phyloP scores from a whole-genome alignment of 78 protist genomes.

The Guillardia theta region DNA sequence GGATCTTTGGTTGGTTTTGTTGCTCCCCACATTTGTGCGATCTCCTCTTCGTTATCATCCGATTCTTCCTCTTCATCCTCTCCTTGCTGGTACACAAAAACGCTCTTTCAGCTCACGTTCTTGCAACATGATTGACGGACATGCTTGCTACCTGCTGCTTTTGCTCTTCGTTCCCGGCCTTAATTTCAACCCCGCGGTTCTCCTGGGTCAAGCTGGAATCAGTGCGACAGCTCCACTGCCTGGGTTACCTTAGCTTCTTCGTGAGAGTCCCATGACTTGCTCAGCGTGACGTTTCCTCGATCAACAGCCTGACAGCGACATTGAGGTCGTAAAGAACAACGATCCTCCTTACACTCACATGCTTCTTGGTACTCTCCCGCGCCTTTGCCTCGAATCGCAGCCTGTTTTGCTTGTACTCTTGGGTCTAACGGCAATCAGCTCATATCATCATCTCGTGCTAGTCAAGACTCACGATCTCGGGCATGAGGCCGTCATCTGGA shows the following conservation, averaged over 20 bases:
- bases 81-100: not conserved
- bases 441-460: not conserved
- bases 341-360: not conserved
- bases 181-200: too few relatives aligned
- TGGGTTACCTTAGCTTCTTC: too few relatives aligned
- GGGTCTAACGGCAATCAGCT: not conserved
- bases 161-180: too few relatives aligned
- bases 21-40: not conserved
- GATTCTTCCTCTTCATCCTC: not conserved
- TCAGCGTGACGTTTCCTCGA: not conserved
- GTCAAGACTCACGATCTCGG: slow-evolving; percentile 44
- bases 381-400: not conserved
- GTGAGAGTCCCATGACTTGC: too few relatives aligned
- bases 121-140: not conserved
- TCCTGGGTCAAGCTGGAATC: too few relatives aligned
- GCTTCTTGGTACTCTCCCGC: not conserved
- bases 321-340: not conserved
- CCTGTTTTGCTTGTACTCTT: not conserved
- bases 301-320: not conserved
- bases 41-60: not conserved
- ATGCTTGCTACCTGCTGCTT: not conserved
- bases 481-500: slow-evolving; percentile 67
- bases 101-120: not conserved
- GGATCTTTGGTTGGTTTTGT: not conserved
- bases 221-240: too few relatives aligned